These are phyloP conservation scores for Globisporangium cederbergense DNA, from an alignment of 352 stramenopile genomes.

Conservation along the genomic window DNA sequence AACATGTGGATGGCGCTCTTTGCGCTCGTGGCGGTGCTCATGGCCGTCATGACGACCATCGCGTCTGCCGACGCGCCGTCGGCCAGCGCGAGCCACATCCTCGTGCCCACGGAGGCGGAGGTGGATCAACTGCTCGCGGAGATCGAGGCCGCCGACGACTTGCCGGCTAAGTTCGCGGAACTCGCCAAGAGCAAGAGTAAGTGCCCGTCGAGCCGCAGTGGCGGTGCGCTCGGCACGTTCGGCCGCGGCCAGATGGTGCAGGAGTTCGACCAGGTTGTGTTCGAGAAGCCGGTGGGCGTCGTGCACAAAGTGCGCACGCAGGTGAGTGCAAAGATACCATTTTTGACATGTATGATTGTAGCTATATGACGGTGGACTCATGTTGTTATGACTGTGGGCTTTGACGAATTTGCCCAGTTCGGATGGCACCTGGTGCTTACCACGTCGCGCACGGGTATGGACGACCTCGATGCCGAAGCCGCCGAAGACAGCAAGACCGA, in stretches of 20 bases:
- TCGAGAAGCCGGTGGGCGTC: conserved; percentile 54
- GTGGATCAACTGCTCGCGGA: conserved; percentile 49
- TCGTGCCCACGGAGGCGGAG: conserved; percentile 60
- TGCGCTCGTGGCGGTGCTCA: conserved; percentile 29
- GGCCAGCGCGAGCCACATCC: conserved; percentile 76
- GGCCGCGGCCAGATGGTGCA: conserved; percentile 68
- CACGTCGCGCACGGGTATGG: conserved; percentile 56
- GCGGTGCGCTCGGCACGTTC: conserved; percentile 66
- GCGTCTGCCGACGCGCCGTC: conserved; percentile 24
- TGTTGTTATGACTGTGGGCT: conserved; percentile 1
- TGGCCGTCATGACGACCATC: conserved; percentile 27
- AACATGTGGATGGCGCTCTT: conserved; percentile 30
- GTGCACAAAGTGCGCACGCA: conserved; percentile 80
- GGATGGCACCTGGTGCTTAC: conserved; percentile 38
- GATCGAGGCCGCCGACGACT: conserved; percentile 41
- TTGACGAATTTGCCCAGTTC: conserved; percentile 36
- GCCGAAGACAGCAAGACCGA: conserved; percentile 3
- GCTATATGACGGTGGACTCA: not conserved
- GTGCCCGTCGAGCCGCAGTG: conserved; percentile 60
- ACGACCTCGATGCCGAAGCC: conserved; percentile 17
- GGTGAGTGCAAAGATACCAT: conserved; percentile 24
- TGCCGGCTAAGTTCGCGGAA: conserved; percentile 44
- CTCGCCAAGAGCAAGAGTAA: conserved; percentile 65
- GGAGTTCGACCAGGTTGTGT: conserved; percentile 78
- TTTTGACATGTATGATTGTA: not conserved